phyloP scores from a whole-genome alignment of 768 basidiomycete species.

The Suillus lakei region DNA sequence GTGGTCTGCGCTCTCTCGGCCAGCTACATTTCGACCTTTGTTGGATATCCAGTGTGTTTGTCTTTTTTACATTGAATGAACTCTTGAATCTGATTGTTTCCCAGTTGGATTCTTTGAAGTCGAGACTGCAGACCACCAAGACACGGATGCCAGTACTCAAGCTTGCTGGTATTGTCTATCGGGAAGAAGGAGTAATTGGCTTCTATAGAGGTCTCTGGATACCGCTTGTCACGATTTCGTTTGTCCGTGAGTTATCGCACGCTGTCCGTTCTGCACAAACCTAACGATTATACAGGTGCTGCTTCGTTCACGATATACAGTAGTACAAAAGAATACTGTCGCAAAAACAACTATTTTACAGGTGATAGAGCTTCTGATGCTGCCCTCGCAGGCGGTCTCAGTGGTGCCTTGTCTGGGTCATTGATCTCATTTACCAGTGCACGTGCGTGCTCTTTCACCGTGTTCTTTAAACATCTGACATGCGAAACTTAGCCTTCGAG shows the following conservation, averaged over 20 bases:
- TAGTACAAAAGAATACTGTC: slow-evolving; percentile 76
- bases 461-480: slow-evolving; percentile 20
- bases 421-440: slow-evolving; percentile 89
- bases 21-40: slow-evolving; percentile 90
- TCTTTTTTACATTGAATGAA: neutral
- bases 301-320: slow-evolving; percentile 93
- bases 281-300: slow-evolving; percentile 57
- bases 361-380: slow-evolving; percentile 68
- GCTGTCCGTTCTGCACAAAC: slow-evolving; percentile 12
- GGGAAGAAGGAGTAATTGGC: slow-evolving; percentile 85
- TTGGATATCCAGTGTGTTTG: slow-evolving; percentile 77
- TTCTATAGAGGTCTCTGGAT: slow-evolving; percentile 93
- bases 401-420: slow-evolving; percentile 88
- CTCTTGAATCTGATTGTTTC: slow-evolving; percentile 5
- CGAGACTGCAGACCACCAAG: slow-evolving; percentile 85
- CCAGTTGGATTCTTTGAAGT: slow-evolving; percentile 94
- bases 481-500: slow-evolving; percentile 72
- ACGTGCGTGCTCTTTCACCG: slow-evolving; percentile 57
- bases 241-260: slow-evolving; percentile 75
- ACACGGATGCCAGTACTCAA: slow-evolving; percentile 73
- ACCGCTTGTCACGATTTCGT: slow-evolving; percentile 93
- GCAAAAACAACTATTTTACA: slow-evolving; percentile 59
- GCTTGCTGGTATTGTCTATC: slow-evolving; percentile 74
- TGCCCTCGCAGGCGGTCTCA: slow-evolving; percentile 76
- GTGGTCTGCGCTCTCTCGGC: slow-evolving; percentile 91